phyloP scores from a whole-genome alignment of 352 stramenopile species.

The Phytophthora sojae region DNA sequence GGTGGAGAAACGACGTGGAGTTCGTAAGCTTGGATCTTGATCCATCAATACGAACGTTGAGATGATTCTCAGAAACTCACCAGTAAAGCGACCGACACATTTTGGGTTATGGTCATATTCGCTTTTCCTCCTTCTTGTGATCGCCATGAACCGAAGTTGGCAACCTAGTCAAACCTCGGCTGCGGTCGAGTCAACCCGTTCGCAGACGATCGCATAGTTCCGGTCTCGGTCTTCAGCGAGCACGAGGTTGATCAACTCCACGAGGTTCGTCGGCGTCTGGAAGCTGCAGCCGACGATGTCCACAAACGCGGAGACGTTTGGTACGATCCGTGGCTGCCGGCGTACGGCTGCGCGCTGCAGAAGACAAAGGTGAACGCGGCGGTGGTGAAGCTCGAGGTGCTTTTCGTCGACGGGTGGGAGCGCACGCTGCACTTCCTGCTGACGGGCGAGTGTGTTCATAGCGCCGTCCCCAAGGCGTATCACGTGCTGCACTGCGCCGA shows the following conservation, averaged over 20 bases:
- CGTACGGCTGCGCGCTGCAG: slow-evolving; percentile 60
- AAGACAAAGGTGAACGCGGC: slow-evolving; percentile 27
- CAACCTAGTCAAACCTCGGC: neutral
- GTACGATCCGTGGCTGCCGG: slow-evolving; percentile 51
- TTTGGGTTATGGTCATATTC: neutral
- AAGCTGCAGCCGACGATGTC: neutral
- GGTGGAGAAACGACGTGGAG: no score
- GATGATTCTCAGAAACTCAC: neutral
- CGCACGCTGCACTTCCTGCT: slow-evolving; percentile 43
- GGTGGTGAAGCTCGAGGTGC: slow-evolving; percentile 38
- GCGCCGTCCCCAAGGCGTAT: slow-evolving; percentile 38
- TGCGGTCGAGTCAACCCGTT: slow-evolving; percentile 22
- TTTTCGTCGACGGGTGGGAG: slow-evolving; percentile 58
- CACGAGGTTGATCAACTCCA: slow-evolving; percentile 36
- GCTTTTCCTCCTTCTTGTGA: neutral
- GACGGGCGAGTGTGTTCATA: slow-evolving; percentile 41
- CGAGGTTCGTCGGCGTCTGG: slow-evolving; percentile 20
- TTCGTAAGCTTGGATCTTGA: slow-evolving; percentile 10
- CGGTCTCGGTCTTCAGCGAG: slow-evolving; percentile 27
- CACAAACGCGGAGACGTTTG: slow-evolving; percentile 35
- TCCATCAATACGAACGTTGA: neutral
- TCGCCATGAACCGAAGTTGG: neutral
- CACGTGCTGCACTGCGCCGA: slow-evolving; percentile 41
- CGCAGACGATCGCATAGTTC: slow-evolving; percentile 32
- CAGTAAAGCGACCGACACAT: neutral